These are phyloP conservation scores for Myxozyma geophila DNA, from an alignment of 805 yeast species.

Conservation along the genomic window DNA sequence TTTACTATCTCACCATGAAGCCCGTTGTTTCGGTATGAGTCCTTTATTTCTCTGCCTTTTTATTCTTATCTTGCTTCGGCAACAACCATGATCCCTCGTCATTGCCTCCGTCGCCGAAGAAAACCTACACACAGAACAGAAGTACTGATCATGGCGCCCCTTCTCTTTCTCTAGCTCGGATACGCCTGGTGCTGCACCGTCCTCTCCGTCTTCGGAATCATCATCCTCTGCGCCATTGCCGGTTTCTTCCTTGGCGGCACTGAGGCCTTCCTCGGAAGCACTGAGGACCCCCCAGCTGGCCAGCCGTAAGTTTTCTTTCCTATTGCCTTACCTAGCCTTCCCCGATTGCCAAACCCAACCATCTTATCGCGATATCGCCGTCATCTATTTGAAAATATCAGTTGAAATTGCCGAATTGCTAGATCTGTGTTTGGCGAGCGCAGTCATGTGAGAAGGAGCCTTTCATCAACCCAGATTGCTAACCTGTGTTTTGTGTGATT, in stretches of 20 bases:
- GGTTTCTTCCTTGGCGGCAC: constrained; percentile 77
- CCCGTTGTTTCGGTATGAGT: constrained; percentile 37
- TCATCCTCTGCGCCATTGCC: constrained; percentile 84
- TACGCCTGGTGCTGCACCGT: constrained; percentile 93
- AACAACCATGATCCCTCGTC: neutral
- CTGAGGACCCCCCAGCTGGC: constrained; percentile 89
- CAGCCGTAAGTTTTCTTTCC: constrained; percentile 57
- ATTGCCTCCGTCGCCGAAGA: neutral
- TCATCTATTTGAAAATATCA: neutral
- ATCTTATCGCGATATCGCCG: no score
- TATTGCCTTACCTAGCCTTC: neutral
- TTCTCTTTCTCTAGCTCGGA: constrained; percentile 29
- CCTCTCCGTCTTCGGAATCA: constrained; percentile 88
- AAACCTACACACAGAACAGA: neutral
- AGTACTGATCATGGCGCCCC: neutral
- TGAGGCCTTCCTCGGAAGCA: constrained; percentile 92
- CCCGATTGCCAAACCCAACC: neutral
- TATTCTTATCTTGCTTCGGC: neutral
- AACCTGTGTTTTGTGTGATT: neutral
- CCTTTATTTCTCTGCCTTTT: neutral
- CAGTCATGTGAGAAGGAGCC: neutral
- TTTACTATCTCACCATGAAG: constrained; percentile 24
- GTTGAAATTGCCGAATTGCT: neutral
- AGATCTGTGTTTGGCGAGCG: neutral
- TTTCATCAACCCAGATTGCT: neutral